These are phyloP conservation scores for Simplicillium aogashimaense DNA, from an alignment of 2,329 filamentous ascomycete genomes.

Conservation along the genomic window DNA sequence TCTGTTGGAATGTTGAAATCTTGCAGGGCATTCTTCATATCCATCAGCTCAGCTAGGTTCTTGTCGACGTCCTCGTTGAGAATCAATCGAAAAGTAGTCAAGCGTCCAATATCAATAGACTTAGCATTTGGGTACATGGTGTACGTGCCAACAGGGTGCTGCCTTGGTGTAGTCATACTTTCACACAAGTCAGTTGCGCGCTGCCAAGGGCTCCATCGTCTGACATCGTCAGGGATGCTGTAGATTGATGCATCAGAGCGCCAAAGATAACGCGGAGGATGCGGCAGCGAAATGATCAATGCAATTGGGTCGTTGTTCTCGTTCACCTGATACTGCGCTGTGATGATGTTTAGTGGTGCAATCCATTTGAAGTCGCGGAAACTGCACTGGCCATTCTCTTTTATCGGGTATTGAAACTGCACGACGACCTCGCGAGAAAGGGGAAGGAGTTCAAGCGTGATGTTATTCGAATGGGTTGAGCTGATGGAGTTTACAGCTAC, in stretches of 20 bases:
- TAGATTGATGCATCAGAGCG: background rate
- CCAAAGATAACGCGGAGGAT: too few relatives aligned
- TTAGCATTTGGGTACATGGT: slow-evolving; percentile 19
- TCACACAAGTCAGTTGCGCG: slow-evolving; percentile 36
- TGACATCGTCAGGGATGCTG: background rate
- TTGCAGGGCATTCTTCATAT: slow-evolving; percentile 27
- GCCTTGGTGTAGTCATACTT: slow-evolving; percentile 18
- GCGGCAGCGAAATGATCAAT: too few relatives aligned
- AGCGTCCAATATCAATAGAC: slow-evolving; percentile 43
- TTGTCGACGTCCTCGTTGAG: slow-evolving; percentile 16
- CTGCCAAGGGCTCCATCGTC: slow-evolving; percentile 31
- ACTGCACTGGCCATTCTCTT: too few relatives aligned
- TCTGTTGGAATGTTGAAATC: slow-evolving; percentile 63
- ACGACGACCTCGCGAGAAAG: too few relatives aligned
- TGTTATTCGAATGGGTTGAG: too few relatives aligned
- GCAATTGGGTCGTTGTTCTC: too few relatives aligned
- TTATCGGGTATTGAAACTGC: too few relatives aligned
- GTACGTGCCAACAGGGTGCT: slow-evolving; percentile 27
- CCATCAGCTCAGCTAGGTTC: background rate
- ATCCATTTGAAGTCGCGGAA: too few relatives aligned
- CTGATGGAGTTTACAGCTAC: too few relatives aligned
- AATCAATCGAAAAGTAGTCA: slow-evolving; percentile 43
- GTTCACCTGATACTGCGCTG: too few relatives aligned
- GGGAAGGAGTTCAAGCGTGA: too few relatives aligned
- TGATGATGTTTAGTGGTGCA: too few relatives aligned